Evolutionary conservation across 2,329 filamentous ascomycete genomes (phyloP), one percentile per base, ranked within the genome.

Genomic region (Tympanopsis confertula): DNA sequence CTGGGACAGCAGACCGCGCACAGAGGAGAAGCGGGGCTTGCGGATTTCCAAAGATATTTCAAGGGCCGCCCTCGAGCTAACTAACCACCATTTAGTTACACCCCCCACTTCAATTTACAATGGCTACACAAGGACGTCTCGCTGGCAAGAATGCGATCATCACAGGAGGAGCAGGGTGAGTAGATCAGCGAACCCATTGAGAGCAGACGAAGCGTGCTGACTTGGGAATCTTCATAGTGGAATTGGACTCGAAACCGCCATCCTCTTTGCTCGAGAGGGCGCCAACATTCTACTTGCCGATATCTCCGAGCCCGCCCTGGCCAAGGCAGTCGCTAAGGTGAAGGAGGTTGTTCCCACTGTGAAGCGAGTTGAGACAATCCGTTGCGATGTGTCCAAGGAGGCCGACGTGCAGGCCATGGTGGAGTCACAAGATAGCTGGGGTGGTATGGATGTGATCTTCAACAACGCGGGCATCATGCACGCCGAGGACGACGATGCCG

Each of bases 381-480:
- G 71, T 44, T 74, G 72, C 52, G 79, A 86, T 50, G 82, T 86
- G 24, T 78, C 77, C 47, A 81, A 79, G 50, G 82, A 86, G 53
- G 54, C 68, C 20, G 69, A 82, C 17, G 68, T 86, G 14, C 59
- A 75, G 45, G 68, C 69, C 13, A 68, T 75, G 44, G 64, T 86
- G 19, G 71, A 72, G 35, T 61, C 69, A 13, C 58, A 82, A 20
- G 81, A 86, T 50, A 56, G 67, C 18, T 82, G 78, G 75, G 82
- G 81, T 44, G 82, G 82, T 28, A 57, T 81, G 1, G 82, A 86
- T 49, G 68, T 86, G 50, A 78, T 86, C 48, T 86, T 86, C 70
- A 86, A 86, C 66, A 86, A 86, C 49, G 82, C 82, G 13, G 82
- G 82, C 13, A 86, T 86, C 48, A 86, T 86, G 81, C 81, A 86